Evolutionary conservation across 2,329 filamentous ascomycete genomes (phyloP).

Genomic region (Didymella segeticola): DNA sequence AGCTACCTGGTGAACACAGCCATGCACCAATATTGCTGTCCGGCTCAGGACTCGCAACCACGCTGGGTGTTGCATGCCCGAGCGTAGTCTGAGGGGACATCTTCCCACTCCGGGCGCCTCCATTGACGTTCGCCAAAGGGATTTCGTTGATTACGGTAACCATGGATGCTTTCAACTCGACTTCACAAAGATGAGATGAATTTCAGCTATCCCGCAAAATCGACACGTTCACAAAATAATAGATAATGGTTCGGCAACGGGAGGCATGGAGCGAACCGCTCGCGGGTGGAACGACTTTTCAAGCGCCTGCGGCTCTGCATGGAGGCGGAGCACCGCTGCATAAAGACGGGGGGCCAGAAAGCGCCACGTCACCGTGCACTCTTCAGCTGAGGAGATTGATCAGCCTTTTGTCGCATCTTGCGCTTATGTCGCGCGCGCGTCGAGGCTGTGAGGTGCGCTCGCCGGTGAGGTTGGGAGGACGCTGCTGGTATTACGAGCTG

Average conservation of each 20-base stretch:
- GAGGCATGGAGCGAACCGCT: conserved; percentile 16
- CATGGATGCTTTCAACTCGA: conserved; percentile 3
- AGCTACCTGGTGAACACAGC: conserved; percentile 38
- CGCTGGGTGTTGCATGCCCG: conserved; percentile 10
- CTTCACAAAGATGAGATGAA: background rate
- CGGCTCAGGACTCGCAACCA: background rate
- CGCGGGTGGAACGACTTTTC: conserved; percentile 21
- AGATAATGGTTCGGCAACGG: conserved; percentile 6
- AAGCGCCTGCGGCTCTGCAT: conserved; percentile 30
- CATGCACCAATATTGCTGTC: conserved; percentile 34
- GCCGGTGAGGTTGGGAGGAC: background rate
- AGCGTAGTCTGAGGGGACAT: background rate
- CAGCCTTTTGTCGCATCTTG: conserved; percentile 17
- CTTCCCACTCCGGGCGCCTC: background rate
- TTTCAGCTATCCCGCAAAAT: no score
- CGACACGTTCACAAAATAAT: background rate
- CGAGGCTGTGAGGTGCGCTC: conserved; percentile 12
- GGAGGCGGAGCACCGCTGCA: conserved; percentile 27
- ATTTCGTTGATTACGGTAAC: background rate
- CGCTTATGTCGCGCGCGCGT: conserved; percentile 18
- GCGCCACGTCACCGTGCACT: conserved; percentile 30
- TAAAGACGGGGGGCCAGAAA: conserved; percentile 23
- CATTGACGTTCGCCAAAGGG: conserved; percentile 7
- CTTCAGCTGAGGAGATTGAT: conserved; percentile 10
- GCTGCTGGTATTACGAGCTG: background rate